Percentiles rank a stretch among this genome's conserved stretches.
Conservation (phyloP, 1,284 basidiomycete genomes). For the Malassezia psittaci region DNA sequence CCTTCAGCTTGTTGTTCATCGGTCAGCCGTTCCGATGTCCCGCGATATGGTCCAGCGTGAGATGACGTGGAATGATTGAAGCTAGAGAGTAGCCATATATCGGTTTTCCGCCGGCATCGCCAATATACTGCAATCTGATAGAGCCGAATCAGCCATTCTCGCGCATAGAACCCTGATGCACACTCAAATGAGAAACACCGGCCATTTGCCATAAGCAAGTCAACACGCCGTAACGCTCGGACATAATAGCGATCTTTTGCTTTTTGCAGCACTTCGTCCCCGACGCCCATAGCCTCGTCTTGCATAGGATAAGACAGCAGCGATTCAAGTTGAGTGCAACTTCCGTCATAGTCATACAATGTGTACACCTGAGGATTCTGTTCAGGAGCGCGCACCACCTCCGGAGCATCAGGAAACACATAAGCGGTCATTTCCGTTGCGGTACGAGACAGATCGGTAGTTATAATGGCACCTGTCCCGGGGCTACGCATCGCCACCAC, state of each 20-base stretch:
- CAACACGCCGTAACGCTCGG: conserved; percentile 63
- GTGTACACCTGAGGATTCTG: not conserved
- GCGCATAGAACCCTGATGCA: conserved; percentile 52
- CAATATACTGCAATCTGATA: conserved; percentile 63
- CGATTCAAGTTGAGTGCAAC: not conserved
- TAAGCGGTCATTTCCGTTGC: not conserved
- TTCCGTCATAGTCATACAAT: conserved; percentile 14
- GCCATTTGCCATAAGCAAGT: conserved; percentile 62
- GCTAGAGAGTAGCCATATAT: conserved; percentile 69
- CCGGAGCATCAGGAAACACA: not conserved
- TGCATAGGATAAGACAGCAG: conserved; percentile 33
- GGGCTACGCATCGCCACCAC: conserved; percentile 58
- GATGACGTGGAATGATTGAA: conserved; percentile 11
- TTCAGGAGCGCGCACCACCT: not conserved
- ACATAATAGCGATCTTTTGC: conserved; percentile 52
- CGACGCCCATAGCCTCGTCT: conserved; percentile 58
- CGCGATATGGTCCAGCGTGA: not conserved
- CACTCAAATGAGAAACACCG: conserved; percentile 62
- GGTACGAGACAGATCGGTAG: conserved; percentile 2
- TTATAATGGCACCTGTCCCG: conserved; percentile 18
- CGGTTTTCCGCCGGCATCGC: conserved; percentile 60
- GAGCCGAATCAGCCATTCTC: conserved; percentile 69
- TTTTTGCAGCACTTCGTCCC: conserved; percentile 55
- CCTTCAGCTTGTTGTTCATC: conserved; percentile 52
- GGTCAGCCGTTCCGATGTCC: too few species aligned